phyloP scores from a whole-genome alignment of 805 yeast species.

The Candida peoriensis region DNA sequence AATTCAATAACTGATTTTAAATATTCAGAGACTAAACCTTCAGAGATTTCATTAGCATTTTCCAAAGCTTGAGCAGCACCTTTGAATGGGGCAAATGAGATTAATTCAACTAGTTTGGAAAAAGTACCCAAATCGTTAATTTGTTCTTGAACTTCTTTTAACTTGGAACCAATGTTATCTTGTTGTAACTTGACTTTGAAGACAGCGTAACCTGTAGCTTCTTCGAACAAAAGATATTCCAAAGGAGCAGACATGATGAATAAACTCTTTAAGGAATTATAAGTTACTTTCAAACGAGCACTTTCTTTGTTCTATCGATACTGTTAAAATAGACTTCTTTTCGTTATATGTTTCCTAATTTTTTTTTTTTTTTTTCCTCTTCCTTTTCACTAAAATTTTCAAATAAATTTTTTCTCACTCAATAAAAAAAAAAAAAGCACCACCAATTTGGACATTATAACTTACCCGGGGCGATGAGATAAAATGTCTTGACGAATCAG shows the following conservation, averaged over 20 bases:
- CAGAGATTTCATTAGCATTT: constrained; percentile 96
- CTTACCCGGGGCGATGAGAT: no score
- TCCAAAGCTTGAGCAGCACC: constrained; percentile 99
- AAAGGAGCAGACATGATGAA: constrained; percentile 58
- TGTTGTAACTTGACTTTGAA: constrained; percentile 92
- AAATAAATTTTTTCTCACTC: constrained; percentile 1
- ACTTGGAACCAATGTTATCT: constrained; percentile 87
- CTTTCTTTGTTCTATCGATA: no score
- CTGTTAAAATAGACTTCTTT: no score
- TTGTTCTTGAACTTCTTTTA: constrained; percentile 91
- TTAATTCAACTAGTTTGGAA: constrained; percentile 88
- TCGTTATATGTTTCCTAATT: no score
- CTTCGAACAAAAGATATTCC: constrained; percentile 93
- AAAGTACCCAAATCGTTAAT: constrained; percentile 79
- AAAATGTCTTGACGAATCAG: no score
- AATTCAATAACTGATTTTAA: constrained; percentile 84
- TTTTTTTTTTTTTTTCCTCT: constrained; percentile 3
- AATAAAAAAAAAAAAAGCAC: constrained; percentile 1
- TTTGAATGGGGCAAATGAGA: constrained; percentile 95
- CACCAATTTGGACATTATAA: no score
- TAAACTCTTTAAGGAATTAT: background rate
- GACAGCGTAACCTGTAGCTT: constrained; percentile 97
- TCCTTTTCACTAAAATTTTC: no score
- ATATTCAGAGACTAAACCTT: constrained; percentile 92
- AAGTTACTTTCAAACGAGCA: no score